These are phyloP conservation scores for Globisporangium uncinulatum DNA, from an alignment of 352 stramenopile species.

Conservation along the genomic window DNA sequence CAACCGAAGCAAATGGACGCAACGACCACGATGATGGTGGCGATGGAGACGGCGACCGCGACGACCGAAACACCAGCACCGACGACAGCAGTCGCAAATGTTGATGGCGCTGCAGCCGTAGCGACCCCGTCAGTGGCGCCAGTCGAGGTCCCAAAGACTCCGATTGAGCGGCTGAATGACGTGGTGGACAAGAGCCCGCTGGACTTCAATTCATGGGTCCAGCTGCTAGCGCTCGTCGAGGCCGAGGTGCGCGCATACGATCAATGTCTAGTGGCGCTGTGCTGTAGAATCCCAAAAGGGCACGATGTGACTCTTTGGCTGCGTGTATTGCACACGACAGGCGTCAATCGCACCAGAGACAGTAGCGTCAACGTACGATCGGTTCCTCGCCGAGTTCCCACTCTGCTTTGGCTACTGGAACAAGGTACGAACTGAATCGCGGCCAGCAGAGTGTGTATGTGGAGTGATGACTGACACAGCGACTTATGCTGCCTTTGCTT, in stretches of 20 bases:
- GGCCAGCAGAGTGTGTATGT: not conserved
- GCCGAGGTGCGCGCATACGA: conserved; percentile 32
- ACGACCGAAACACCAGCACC: not conserved
- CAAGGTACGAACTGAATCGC: conserved; percentile 35
- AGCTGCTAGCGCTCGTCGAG: conserved; percentile 64
- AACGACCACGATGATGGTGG: not conserved
- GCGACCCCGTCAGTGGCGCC: conserved; percentile 4
- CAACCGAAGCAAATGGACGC: conserved; percentile 11
- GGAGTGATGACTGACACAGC: no score
- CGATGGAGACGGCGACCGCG: conserved; percentile 2
- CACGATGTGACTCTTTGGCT: not conserved
- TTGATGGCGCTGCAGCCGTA: not conserved
- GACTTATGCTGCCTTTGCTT: not conserved
- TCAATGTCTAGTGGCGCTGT: not conserved
- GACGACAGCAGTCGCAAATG: not conserved
- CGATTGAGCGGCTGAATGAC: conserved; percentile 43
- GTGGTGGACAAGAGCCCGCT: conserved; percentile 61
- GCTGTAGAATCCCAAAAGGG: not conserved
- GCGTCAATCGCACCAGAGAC: conserved; percentile 34
- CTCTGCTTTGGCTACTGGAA: conserved; percentile 87
- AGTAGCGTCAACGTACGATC: conserved; percentile 63
- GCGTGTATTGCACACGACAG: conserved; percentile 11
- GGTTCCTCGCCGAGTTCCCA: conserved; percentile 67
- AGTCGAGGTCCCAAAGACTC: conserved; percentile 19
- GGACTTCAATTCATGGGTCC: conserved; percentile 78